phyloP scores from a whole-genome alignment of 129 eudicot species.

The Solidago caesia region DNA sequence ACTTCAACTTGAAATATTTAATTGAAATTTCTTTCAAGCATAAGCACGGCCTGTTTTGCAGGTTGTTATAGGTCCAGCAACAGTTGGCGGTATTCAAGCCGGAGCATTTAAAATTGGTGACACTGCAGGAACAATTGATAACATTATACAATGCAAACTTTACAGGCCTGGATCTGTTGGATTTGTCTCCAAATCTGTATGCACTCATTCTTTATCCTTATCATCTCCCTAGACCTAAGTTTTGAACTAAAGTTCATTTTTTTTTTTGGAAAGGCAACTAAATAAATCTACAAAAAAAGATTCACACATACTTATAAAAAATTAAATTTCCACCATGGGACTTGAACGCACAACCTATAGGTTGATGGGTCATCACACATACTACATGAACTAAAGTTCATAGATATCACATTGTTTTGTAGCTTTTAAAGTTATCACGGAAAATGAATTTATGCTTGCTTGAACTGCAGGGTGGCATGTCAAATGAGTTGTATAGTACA shows the following conservation, averaged over 20 bases:
- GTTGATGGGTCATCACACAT: no score
- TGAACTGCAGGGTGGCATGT: conserved; percentile 90
- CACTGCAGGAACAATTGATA: conserved; percentile 94
- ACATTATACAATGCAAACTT: conserved; percentile 88
- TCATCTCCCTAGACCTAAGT: neutral
- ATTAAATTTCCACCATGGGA: no score
- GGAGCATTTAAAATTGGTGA: conserved; percentile 97
- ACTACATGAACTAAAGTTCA: neutral
- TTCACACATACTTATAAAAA: no score
- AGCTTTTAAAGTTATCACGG: neutral
- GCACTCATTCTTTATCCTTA: conserved; percentile 27
- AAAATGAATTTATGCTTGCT: conserved; percentile 18
- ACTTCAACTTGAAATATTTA: neutral
- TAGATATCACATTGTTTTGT: neutral
- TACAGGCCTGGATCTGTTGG: conserved; percentile 99
- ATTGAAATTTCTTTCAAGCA: neutral
- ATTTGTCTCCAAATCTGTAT: conserved; percentile 93
- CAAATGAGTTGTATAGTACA: conserved; percentile 85
- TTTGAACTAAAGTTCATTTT: no score
- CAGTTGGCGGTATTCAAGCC: conserved; percentile 97
- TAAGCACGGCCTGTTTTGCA: conserved; percentile 23
- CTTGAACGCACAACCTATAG: no score
- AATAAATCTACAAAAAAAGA: no score
- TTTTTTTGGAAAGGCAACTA: no score
- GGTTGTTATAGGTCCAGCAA: conserved; percentile 97